phyloP scores from a whole-genome alignment of 495 filamentous ascomycete species.

The Trichoderma orchidacearum region DNA sequence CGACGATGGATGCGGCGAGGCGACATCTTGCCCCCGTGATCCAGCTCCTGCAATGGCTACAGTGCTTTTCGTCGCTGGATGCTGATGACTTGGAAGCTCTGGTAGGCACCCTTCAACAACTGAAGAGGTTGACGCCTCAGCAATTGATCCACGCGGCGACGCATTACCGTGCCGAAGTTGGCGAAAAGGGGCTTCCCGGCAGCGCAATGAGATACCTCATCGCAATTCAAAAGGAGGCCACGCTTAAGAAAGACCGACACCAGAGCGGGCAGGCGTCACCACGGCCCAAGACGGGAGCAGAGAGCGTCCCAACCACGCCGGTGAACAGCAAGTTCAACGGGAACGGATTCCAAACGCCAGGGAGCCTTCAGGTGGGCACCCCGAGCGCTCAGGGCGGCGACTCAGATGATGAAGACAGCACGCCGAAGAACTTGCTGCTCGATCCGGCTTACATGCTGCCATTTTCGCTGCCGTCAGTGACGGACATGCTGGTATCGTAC shows the following conservation, averaged over 20 bases:
- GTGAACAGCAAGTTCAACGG: conserved; percentile 17
- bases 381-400: not conserved
- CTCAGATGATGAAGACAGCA: conserved; percentile 41
- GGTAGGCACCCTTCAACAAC: conserved; percentile 71
- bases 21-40: conserved; percentile 82
- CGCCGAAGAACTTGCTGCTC: conserved; percentile 59
- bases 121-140: conserved; percentile 68
- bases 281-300: conserved; percentile 7
- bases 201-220: conserved; percentile 75
- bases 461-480: conserved; percentile 86
- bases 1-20: conserved; percentile 65
- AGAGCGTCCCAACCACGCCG: conserved; percentile 26
- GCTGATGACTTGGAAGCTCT: conserved; percentile 75
- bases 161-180: conserved; percentile 88
- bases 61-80: conserved; percentile 92
- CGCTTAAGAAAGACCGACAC: conserved; percentile 39
- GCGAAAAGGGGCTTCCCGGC: conserved; percentile 81
- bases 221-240: conserved; percentile 59
- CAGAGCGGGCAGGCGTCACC: conserved; percentile 20
- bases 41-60: conserved; percentile 93
- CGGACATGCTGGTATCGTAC: conserved; percentile 92
- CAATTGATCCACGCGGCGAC: conserved; percentile 89
- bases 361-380: conserved; percentile 12
- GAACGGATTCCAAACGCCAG: conserved; percentile 13
- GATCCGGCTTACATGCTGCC: conserved; percentile 89